Evolutionary conservation across 257 asterid genomes (phyloP), one percentile per base, ranked within the genome.

Genomic region (Orobanche coerulescens): DNA sequence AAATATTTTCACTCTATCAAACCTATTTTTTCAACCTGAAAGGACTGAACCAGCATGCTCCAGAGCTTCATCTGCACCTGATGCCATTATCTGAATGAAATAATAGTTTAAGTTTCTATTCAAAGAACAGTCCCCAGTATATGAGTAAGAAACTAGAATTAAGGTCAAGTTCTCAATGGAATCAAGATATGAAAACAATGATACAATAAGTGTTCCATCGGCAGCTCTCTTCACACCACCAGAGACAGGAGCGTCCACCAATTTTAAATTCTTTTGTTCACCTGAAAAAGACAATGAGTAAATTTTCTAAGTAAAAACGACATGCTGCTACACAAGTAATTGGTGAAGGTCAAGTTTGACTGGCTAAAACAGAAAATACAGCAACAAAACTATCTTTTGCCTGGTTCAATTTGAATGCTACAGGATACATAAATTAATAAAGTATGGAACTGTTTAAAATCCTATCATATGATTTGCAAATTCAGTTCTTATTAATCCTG

Each of bases 181-280:
- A 66, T 57, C 44, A 69, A 46, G 58, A 58, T 33, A 53, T 5
- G 25, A 56, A 65, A 40, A 72, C 34, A 23, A 42, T 52, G 96
- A 58, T 79, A 92, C 98, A 71, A 96, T 86, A 71, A 92, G 96
- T 50, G 95, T 84, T 74, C 98, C 98, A 61, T 79, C 61, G 39
- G 95, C 73, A 62, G 98, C 96, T 65, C 90, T 77, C 79, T 81
- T 88, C 69, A 92, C 98, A 54, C 98, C 98, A 76, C 98, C 98
- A 48, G 98, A 92, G 71, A 92, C 98, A 28, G 98, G 98, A 82
- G 98, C 93, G 81, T 92, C 98, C 68, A 88, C 87, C 81, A 92
- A 81, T 76, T 84, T 86, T 78, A 92, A 68, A 61, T 84, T 80
- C 78, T 75, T 92, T 39, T 78, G 74, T 71, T 88, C 95, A 74